These are phyloP conservation scores for Cucurbita pepo DNA, from an alignment of 306 rosid genomes.

Conservation along the genomic window DNA sequence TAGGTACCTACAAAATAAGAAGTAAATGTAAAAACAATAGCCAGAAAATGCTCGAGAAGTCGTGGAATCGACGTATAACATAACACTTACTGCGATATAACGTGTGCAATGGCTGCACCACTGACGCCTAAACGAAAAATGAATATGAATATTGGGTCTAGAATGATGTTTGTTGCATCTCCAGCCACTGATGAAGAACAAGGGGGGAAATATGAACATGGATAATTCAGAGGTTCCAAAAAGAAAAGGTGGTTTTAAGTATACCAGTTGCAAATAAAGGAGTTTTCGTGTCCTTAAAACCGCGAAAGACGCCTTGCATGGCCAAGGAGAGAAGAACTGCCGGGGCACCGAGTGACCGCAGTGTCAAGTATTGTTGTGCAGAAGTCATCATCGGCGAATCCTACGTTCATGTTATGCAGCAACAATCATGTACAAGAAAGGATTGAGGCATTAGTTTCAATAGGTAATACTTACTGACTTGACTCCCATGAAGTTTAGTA, in stretches of 20 bases:
- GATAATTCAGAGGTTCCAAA: not conserved
- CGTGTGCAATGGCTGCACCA: slow-evolving; percentile 97
- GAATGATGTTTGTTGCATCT: slow-evolving; percentile 69
- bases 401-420: slow-evolving; percentile 26
- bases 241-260: not conserved
- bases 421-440: not conserved
- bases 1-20: slow-evolving; percentile 38
- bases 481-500: slow-evolving; percentile 81
- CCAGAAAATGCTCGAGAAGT: not conserved
- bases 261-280: slow-evolving; percentile 87
- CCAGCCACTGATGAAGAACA: slow-evolving; percentile 52
- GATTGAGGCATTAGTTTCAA: not conserved
- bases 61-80: not conserved
- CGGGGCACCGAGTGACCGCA: slow-evolving; percentile 94
- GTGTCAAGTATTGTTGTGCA: slow-evolving; percentile 57
- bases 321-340: slow-evolving; percentile 93
- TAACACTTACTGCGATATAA: slow-evolving; percentile 75
- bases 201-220: slow-evolving; percentile 6
- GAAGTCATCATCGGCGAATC: slow-evolving; percentile 71
- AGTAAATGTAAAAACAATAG: not conserved
- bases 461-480: slow-evolving; percentile 35
- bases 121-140: slow-evolving; percentile 48
- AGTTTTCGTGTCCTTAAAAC: slow-evolving; percentile 83
- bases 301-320: slow-evolving; percentile 92
- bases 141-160: slow-evolving; percentile 71